Percentiles rank a stretch among this genome's conserved stretches.
These are phyloP conservation scores for Gossypium rotundifolium DNA, from an alignment of 345 rosid species.

Conservation along the genomic window DNA sequence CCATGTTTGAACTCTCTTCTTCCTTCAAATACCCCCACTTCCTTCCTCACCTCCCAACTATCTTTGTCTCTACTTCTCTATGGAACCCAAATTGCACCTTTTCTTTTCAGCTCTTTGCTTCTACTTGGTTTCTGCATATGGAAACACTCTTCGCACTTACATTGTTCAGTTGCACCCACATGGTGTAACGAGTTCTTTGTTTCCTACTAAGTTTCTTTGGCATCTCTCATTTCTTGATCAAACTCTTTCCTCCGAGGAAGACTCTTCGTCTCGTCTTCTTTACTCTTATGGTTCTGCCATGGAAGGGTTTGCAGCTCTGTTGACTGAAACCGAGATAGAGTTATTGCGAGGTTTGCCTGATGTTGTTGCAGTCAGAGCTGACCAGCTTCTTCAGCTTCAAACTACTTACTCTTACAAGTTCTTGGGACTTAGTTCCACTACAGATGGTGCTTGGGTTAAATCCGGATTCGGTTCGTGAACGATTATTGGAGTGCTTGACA, in stretches of 20 bases:
- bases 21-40: constrained; percentile 49
- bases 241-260: constrained; percentile 33
- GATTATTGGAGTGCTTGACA: constrained; percentile 73
- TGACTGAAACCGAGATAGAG: constrained; percentile 48
- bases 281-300: constrained; percentile 81
- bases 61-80: constrained; percentile 19
- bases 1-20: constrained; percentile 34
- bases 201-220: constrained; percentile 51
- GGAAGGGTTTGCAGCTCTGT: constrained; percentile 83
- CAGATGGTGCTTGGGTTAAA: constrained; percentile 49
- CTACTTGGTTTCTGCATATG: constrained; percentile 24
- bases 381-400: constrained; percentile 55
- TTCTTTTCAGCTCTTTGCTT: constrained; percentile 24
- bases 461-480: constrained; percentile 62
- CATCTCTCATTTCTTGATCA: constrained; percentile 63
- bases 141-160: constrained; percentile 48
- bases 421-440: constrained; percentile 51
- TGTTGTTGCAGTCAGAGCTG: constrained; percentile 71
- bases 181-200: constrained; percentile 27
- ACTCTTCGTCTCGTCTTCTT: constrained; percentile 63
- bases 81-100: constrained; percentile 31
- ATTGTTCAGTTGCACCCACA: constrained; percentile 82
- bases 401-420: constrained; percentile 86
- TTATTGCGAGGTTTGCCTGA: constrained; percentile 41
- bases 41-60: constrained; percentile 27